Conservation (phyloP, 148 eudicot genomes). For the Limonium bicolor region DNA sequence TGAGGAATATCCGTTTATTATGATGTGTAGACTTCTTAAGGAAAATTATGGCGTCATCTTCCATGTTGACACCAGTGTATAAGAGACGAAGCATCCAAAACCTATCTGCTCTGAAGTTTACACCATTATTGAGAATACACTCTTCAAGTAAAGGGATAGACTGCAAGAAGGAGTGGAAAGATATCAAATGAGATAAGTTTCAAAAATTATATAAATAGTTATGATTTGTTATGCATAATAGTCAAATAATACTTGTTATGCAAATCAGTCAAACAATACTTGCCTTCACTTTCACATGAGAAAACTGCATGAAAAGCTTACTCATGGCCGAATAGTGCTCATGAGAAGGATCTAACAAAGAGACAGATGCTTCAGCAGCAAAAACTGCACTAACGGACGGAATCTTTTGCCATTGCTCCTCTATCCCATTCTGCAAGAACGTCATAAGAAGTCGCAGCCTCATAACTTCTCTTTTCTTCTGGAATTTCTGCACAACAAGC, state of each 20-base stretch:
- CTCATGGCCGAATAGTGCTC: constrained; percentile 55
- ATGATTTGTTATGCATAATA: too few species aligned
- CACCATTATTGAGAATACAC: constrained; percentile 42
- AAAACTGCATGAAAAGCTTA: constrained; percentile 35
- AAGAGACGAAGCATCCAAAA: constrained; percentile 79
- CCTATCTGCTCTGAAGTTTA: constrained; percentile 45
- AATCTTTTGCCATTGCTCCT: constrained; percentile 70
- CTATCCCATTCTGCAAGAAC: constrained; percentile 67
- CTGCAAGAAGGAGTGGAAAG: constrained; percentile 29
- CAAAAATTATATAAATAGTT: too few species aligned
- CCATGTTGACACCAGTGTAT: constrained; percentile 52
- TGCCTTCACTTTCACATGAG: constrained; percentile 60
- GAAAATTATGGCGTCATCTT: constrained; percentile 63
- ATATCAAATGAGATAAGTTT: background rate
- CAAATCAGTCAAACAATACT: too few species aligned
- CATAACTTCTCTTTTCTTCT: constrained; percentile 53
- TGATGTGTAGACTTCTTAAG: too few species aligned
- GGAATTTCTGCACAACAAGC: constrained; percentile 48
- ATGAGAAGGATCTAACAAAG: constrained; percentile 63
- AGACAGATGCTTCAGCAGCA: constrained; percentile 83
- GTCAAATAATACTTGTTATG: too few species aligned
- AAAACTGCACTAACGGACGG: constrained; percentile 57
- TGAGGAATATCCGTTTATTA: too few species aligned
- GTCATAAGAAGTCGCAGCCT: constrained; percentile 50
- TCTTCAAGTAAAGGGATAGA: constrained; percentile 42